Base-by-base conservation (phyloP, 108 stramenopile genomes). In the Parmales sp. region DNA sequence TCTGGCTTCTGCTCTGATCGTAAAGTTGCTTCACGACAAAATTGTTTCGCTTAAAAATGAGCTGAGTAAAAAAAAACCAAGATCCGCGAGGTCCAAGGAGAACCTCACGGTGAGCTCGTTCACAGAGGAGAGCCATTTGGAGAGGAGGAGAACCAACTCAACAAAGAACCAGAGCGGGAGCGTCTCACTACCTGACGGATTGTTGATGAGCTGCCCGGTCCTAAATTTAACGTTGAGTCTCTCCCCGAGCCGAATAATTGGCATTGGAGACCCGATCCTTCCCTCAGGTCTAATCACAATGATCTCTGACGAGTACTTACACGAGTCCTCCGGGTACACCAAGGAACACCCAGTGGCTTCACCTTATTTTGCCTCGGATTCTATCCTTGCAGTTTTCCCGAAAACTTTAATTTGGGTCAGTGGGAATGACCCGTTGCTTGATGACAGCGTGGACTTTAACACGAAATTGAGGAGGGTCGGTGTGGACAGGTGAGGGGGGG, bases 381-480 rank as follows among this genome's bases (percentile, higher is more conserved):
- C 38, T 2, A 60, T 82, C 18, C 67, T 90, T 20, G 38, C 65
- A 26, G 67, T 60, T 16, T 90, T 90, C 65, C 87, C 87, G 20
- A 82, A 84, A 0, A 84, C 85, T 23, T 64, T 87, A 9, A 68
- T 88, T 11, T 88, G 80, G 72, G 79, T 82, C 0, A 73, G 80
- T 28, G 81, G 75, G 19, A 83, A 80, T 44, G 92, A 93, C 76
- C 92, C 92, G 16, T 70, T 93, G 26, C 78, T 93, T 38, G 92
- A 93, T 63, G 92, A 93, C 77, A 77, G 86, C 8, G 89, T 93
- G 1, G 74, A 72, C 38, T 90, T 93, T 69, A 85, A 88, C 70
- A 79, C 81, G 19, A 71, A 88, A 1, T 71, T 93, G 36, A 60
- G 86, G 37, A 45, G 74, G 25, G 37, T 78, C 49, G 88, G 90